phyloP scores from a whole-genome alignment of 768 basidiomycete genomes.

The Podaxis sp. region DNA sequence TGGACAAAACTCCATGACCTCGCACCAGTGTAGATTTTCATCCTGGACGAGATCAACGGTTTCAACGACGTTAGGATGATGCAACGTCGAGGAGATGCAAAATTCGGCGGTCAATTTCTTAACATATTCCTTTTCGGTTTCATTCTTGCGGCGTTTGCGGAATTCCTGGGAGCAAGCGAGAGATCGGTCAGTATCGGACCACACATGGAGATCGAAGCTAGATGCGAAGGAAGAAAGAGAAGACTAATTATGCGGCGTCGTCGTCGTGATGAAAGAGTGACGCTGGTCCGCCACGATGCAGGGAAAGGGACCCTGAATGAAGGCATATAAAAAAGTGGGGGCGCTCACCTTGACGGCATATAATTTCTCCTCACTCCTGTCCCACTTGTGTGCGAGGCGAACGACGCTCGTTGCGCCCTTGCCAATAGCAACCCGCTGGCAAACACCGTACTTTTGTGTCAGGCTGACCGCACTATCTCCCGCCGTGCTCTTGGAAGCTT shows the following conservation, averaged over 20 bases:
- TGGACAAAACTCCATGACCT: conserved; percentile 99
- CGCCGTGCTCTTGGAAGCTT: conserved; percentile 34
- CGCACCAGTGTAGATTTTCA: conserved; percentile 95
- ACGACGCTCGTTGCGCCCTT: conserved; percentile 99
- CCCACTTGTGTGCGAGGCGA: conserved; percentile 97
- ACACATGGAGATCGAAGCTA: neutral
- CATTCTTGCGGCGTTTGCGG: conserved; percentile 96
- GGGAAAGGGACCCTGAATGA: conserved; percentile 12
- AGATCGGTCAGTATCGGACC: conserved; percentile 6
- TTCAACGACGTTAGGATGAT: conserved; percentile 94
- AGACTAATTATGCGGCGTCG: neutral
- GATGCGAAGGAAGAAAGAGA: conserved; percentile 8
- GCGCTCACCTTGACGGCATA: conserved; percentile 91
- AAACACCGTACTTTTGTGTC: conserved; percentile 93
- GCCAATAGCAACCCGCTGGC: conserved; percentile 95
- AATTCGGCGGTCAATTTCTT: conserved; percentile 99
- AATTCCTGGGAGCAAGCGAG: conserved; percentile 70
- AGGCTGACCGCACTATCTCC: conserved; percentile 48
- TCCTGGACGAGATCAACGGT: conserved; percentile 99
- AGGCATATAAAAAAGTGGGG: neutral
- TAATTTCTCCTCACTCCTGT: conserved; percentile 91
- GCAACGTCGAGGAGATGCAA: conserved; percentile 95
- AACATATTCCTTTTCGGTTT: conserved; percentile 98
- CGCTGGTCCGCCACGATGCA: neutral
- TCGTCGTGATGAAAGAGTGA: neutral